Evolutionary conservation across 2,329 filamentous ascomycete species (phyloP).

Genomic region (Coniochaeta pulveracea): DNA sequence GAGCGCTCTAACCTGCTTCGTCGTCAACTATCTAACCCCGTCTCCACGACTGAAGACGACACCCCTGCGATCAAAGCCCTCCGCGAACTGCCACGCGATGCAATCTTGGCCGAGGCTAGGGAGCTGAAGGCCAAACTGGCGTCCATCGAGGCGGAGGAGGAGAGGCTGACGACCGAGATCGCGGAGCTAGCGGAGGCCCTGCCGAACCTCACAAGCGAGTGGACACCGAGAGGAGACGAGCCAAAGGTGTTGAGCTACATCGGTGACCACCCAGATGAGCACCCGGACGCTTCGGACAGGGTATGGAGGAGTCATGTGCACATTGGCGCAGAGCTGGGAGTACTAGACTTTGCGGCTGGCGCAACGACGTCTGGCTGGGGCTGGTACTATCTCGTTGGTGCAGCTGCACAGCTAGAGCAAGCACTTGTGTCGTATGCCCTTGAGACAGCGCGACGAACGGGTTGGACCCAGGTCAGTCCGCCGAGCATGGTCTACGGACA

Average conservation of each 20-base stretch:
- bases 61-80: constrained; percentile 10
- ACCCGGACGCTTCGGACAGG: constrained; percentile 22
- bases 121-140: constrained; percentile 51
- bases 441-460: constrained; percentile 55
- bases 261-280: constrained; percentile 51
- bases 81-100: constrained; percentile 25
- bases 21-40: constrained; percentile 41
- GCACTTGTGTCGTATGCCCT: constrained; percentile 83
- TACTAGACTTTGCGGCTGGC: constrained; percentile 82
- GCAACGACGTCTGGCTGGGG: constrained; percentile 86
- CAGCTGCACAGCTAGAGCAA: constrained; percentile 88
- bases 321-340: constrained; percentile 72
- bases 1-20: constrained; percentile 57
- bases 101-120: constrained; percentile 52
- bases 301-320: constrained; percentile 69
- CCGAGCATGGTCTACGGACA: constrained; percentile 88
- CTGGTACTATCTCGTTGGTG: constrained; percentile 93
- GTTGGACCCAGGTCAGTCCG: constrained; percentile 73
- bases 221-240: constrained; percentile 61
- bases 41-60: constrained; percentile 26
- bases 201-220: constrained; percentile 72
- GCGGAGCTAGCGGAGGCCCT: constrained; percentile 63
- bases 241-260: constrained; percentile 63
- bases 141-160: constrained; percentile 49
- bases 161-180: constrained; percentile 52